Conservation (phyloP, 2,329 filamentous ascomycete species). For the Fusarium pilosicola region DNA sequence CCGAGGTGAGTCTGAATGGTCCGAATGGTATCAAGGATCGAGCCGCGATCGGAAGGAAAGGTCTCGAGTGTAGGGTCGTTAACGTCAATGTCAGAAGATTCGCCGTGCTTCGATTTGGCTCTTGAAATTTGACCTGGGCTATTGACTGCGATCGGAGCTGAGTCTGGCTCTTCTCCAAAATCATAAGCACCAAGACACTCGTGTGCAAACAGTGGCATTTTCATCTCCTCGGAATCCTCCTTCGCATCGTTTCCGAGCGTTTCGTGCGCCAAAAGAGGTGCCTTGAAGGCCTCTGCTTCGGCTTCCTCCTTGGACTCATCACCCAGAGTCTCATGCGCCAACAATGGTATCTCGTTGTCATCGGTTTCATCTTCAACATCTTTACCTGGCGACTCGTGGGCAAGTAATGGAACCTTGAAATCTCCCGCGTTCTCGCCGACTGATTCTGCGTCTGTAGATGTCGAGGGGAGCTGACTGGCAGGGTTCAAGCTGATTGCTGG, state of each 20-base stretch:
- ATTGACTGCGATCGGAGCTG: slow-evolving; percentile 17
- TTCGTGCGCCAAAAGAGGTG: slow-evolving; percentile 23
- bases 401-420: slow-evolving; percentile 54
- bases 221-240: slow-evolving; percentile 34
- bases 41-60: slow-evolving; percentile 58
- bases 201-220: slow-evolving; percentile 58
- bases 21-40: slow-evolving; percentile 58
- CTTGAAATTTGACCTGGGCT: slow-evolving; percentile 31
- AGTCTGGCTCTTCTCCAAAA: slow-evolving; percentile 48
- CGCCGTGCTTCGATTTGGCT: slow-evolving; percentile 31
- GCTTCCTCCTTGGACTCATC: slow-evolving; percentile 51
- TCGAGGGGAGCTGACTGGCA: slow-evolving; percentile 2
- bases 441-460: slow-evolving; percentile 11
- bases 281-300: slow-evolving; percentile 44
- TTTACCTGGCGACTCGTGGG: slow-evolving; percentile 57
- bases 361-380: slow-evolving; percentile 46
- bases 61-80: slow-evolving; percentile 60
- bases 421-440: slow-evolving; percentile 20
- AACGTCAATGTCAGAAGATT: slow-evolving; percentile 47
- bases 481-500: slow-evolving; percentile 19
- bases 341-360: slow-evolving; percentile 52
- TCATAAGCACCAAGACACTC: slow-evolving; percentile 57
- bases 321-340: slow-evolving; percentile 59
- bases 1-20: slow-evolving; percentile 57
- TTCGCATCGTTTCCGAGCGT: slow-evolving; percentile 15